Evolutionary conservation across 1,284 basidiomycete species (phyloP), one percentile per base, ranked within the genome.

Genomic region (Anthracocystis walkeri): DNA sequence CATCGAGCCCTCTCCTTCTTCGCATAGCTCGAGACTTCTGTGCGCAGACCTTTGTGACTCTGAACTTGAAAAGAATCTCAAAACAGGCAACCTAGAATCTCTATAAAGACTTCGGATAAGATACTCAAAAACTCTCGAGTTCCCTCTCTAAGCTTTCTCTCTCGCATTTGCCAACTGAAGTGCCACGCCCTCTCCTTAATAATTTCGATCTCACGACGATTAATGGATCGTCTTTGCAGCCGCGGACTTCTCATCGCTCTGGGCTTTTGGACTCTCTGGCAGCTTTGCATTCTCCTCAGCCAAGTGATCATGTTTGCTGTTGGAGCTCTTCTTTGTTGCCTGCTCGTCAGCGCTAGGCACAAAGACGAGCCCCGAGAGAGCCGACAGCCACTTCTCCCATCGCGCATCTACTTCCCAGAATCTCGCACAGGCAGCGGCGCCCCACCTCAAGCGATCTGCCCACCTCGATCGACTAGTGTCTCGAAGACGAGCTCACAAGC

Each of bases 201-300:
- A n/a, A n/a, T n/a, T n/a, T n/a, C n/a, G n/a, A n/a, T n/a, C 42
- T 12, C n/a, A 11, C 25, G 16, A 46, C 20, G 4, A 29, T 33
- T 25, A 21, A 56, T 63, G 54, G 12, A 11, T 10, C n/a, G 2
- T 1, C 29, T 31, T 18, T 12, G 27, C 7, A 25, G 25, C 1
- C 31, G 38, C 11, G 41, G 27, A n/a, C 48, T 58, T 2, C 21
- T 61, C 2, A 52, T 61, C 38, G 27, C 21, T 27, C 7, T 61
- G 12, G 58, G 65, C 42, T 68, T 23, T 49, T 56, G 21, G 27
- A 6, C 55, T 1, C 51, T 46, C 3, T 27, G 54, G 27, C 56
- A 56, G 20, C 52, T 64, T 12, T 59, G 57, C 38, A 42, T 6
- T 3, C 14, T 69, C 20, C 48, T 41, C 33, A 49, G 35, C n/a